These are phyloP conservation scores for Paxillus involutus DNA, from an alignment of 768 basidiomycete species.

Conservation along the genomic window DNA sequence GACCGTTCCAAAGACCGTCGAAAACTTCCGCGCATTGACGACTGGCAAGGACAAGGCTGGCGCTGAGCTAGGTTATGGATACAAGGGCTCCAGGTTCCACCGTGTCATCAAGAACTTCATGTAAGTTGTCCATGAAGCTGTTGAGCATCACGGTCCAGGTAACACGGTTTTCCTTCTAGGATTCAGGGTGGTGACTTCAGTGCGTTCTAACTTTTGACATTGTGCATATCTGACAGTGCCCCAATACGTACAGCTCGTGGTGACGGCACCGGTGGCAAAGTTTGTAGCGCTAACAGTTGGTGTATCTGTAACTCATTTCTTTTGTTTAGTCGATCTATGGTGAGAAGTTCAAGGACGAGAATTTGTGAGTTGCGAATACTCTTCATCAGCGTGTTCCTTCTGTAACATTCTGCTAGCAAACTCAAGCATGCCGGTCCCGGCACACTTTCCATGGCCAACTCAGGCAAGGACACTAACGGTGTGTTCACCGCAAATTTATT, in stretches of 20 bases:
- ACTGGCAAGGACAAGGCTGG: slow-evolving; percentile 74
- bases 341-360: slow-evolving; percentile 90
- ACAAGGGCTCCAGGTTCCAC: slow-evolving; percentile 96
- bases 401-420: slow-evolving; percentile 57
- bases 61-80: slow-evolving; percentile 77
- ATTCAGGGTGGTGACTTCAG: slow-evolving; percentile 99
- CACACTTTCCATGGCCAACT: slow-evolving; percentile 92
- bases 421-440: slow-evolving; percentile 91
- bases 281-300: slow-evolving; percentile 23
- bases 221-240: slow-evolving; percentile 14
- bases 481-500: slow-evolving; percentile 8
- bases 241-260: slow-evolving; percentile 57
- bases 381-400: not conserved
- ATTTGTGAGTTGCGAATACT: slow-evolving; percentile 63
- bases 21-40: slow-evolving; percentile 95
- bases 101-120: slow-evolving; percentile 94
- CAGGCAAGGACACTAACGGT: slow-evolving; percentile 93
- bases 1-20: slow-evolving; percentile 95
- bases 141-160: not conserved
- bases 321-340: slow-evolving; percentile 80
- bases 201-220: slow-evolving; percentile 38
- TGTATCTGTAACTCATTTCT: slow-evolving; percentile 2
- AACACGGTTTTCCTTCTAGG: slow-evolving; percentile 41
- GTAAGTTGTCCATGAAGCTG: slow-evolving; percentile 37
- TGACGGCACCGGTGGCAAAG: slow-evolving; percentile 92